phyloP scores from a whole-genome alignment of 768 basidiomycete genomes.

The Leccinum ochraceum region DNA sequence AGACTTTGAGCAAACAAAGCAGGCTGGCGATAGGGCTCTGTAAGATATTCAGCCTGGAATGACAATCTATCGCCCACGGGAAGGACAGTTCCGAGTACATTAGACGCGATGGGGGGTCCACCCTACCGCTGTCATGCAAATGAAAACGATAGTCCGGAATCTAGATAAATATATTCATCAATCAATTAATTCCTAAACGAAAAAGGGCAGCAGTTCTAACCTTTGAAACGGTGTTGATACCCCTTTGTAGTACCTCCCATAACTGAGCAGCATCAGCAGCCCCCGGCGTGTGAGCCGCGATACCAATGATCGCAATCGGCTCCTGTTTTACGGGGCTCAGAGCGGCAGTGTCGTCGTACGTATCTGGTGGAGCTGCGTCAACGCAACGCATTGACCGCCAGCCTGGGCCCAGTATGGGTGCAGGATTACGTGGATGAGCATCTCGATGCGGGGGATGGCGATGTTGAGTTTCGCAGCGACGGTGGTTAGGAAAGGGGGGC shows the following conservation, averaged over 20 bases:
- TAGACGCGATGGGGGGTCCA: conserved; percentile 59
- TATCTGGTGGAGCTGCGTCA: conserved; percentile 8
- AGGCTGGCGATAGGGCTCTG: no score
- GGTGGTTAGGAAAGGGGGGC: no score
- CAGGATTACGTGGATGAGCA: no score
- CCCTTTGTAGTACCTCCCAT: conserved; percentile 61
- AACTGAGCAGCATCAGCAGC: conserved; percentile 48
- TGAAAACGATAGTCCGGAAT: conserved; percentile 63
- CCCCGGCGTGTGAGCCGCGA: conserved; percentile 59
- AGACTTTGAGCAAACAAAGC: no score
- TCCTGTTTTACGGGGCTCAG: conserved; percentile 35
- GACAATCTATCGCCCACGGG: conserved; percentile 49
- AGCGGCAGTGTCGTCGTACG: conserved; percentile 7
- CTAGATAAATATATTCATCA: conserved; percentile 35
- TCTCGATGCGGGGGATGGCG: no score
- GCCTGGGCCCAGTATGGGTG: no score
- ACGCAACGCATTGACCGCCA: no score
- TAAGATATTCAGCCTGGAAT: conserved; percentile 48
- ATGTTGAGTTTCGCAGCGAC: no score
- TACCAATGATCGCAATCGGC: conserved; percentile 70
- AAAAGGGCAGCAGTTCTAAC: neutral
- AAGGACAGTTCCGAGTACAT: conserved; percentile 55
- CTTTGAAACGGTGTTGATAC: no score
- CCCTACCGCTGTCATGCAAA: conserved; percentile 29
- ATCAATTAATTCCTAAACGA: neutral